Evolutionary conservation across 192 early-diverging fungal genomes (phyloP).

Genomic region (Rhizophagus sp.): DNA sequence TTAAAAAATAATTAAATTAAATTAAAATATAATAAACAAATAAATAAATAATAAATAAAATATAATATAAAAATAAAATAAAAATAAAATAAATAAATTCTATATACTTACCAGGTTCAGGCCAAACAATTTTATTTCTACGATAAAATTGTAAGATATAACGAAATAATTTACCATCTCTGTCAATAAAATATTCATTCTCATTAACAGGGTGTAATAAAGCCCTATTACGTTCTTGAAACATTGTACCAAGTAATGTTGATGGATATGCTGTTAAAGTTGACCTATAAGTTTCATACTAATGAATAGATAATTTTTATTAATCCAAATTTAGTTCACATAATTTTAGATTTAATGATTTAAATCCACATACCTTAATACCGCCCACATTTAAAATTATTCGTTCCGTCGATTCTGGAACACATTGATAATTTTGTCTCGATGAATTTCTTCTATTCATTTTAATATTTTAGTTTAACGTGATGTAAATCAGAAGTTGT

Average conservation of each 20-base stretch:
- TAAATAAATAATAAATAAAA: too few species aligned
- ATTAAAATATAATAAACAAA: too few species aligned
- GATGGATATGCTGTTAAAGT: constrained; percentile 15
- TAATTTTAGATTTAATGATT: not conserved
- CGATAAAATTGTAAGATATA: constrained; percentile 18
- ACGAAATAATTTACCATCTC: constrained; percentile 17
- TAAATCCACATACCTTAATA: not conserved
- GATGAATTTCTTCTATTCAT: too few species aligned
- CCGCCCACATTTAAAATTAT: constrained; percentile 20
- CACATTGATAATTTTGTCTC: too few species aligned
- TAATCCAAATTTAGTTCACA: not conserved
- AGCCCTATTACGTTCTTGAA: constrained; percentile 13
- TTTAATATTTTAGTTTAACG: too few species aligned
- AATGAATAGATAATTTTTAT: not conserved
- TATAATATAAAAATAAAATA: not conserved
- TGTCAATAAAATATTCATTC: constrained; percentile 21
- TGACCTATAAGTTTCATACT: constrained; percentile 18
- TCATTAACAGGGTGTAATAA: constrained; percentile 1
- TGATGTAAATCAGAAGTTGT: too few species aligned
- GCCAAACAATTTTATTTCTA: constrained; percentile 9
- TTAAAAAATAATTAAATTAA: too few species aligned
- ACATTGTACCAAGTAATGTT: constrained; percentile 14
- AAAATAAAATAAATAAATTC: not conserved
- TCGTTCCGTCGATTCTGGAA: not conserved
- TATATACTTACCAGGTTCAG: not conserved